Base-by-base conservation (phyloP, 495 filamentous ascomycete genomes). In the Coniosporium apollinis region DNA sequence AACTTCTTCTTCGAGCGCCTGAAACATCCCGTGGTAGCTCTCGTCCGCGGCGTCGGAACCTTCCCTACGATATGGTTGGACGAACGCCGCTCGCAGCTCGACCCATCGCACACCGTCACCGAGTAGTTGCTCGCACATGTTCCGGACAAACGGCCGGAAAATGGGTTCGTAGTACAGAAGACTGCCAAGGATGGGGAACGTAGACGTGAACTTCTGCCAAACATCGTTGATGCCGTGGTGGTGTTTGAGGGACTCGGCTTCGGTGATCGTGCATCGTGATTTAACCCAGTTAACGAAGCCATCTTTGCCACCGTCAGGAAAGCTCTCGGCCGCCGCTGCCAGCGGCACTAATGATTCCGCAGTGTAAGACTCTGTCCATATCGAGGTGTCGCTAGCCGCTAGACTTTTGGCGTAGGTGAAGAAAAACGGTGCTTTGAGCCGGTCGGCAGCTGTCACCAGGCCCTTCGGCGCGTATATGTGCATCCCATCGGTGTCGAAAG, bases 91-190 rank as follows among this genome's bases (percentile, higher is more conserved):
- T 45, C 72, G 55, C 13, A 82, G 40, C 47, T 96, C 87, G 3
- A 77, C 74, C 66, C 85, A 94, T 44, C 63, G 67, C 17, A 94
- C 66, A 1, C 83, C 80, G 54, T 97, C 87, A 2, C 67, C 70
- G 5, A 71, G 58, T 4, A 94, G 54, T 16, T 79, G 60, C 10
- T 59, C 56, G 43, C 89, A 66, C 43, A 94, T 57, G 2, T 68
- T 64, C 10, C 62, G 66, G 41, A 94, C 55, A 45, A 80, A 87
- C 18, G 61, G 60, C 17, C 83, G 74, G 58, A 83, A 86, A 36
- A 97, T 83, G 0, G 89, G 86, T 54, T 96, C 89, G 55, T 94
- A 93, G 57, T 71, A 79, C 13, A 92, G 56, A 18, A 94, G 67
- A 4, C 72, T 75, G 18, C 68, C 65, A 19, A 93, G 60, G 2